Evolutionary conservation across 371 early-diverging fungal species (phyloP), one percentile per base, ranked within the genome.

Genomic region (Mortierella polycephala): DNA sequence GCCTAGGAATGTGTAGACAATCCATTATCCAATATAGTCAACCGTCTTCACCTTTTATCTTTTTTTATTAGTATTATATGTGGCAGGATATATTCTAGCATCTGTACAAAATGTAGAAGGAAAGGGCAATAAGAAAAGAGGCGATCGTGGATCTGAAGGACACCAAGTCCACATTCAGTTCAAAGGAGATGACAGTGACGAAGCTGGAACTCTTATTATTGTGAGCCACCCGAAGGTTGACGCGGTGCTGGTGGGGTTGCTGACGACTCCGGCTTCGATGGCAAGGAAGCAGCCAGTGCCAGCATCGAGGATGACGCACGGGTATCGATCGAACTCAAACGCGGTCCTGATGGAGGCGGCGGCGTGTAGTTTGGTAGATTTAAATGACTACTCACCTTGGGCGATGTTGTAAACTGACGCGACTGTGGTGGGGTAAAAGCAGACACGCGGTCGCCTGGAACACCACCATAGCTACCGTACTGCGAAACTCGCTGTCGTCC

Each of bases 401-500:
- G 76, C 9, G 76, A 75, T 7, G 70, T 62, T 18, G 76, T 62
- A 64, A 67, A 75, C 60, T 70, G 76, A 23, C 76, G 76, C 30
- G 67, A 21, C 40, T 47, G 72, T 12, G 79, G 72, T 13, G 79
- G 59, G 0, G 58, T 56, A 41, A 62, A 69, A 7, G 57, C 40
- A n/a, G 79, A 69, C 66, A 69, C 58, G 16, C 79, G 79, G 49
- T 72, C 69, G 44, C 18, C 50, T 30, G 30, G 30, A 9, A 60
- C 62, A 57, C 47, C 53, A 21, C 53, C 51, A 37, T 65, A 63
- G 14, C 58, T 68, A 20, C 56, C 53, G 42, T 62, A 79, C 40
- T 72, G 73, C 16, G 79, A 79, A 5, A 65, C 67, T 14, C 79
- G 61, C 41, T 79, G 79, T 13, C 79, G 79, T 60, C 69, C 69